Evolutionary conservation across 768 basidiomycete species (phyloP).

Genomic region (Tephrocybe sp.): DNA sequence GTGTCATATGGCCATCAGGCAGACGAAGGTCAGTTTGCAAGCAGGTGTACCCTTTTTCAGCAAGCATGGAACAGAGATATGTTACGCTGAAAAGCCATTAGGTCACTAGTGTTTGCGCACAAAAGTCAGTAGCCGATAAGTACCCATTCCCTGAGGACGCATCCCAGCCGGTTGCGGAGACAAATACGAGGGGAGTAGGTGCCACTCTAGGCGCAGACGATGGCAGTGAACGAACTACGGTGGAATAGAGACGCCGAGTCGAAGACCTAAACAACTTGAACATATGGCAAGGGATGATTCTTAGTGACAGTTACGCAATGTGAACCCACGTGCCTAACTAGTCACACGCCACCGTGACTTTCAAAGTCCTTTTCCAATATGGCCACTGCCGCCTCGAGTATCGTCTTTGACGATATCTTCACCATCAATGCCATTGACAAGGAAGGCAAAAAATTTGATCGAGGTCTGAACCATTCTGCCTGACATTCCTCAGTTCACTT

Average conservation of each 20-base stretch:
- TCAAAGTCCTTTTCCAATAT: constrained; percentile 29
- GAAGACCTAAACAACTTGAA: neutral
- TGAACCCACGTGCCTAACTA: no score
- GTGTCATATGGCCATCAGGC: constrained; percentile 17
- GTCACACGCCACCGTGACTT: constrained; percentile 6
- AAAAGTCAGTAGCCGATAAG: neutral
- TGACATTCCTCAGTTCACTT: neutral
- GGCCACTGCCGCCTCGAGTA: constrained; percentile 62
- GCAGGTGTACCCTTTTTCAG: constrained; percentile 50
- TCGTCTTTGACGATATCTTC: constrained; percentile 95
- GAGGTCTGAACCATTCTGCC: constrained; percentile 59
- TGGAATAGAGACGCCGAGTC: constrained; percentile 25
- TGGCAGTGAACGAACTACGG: constrained; percentile 38
- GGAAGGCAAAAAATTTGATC: constrained; percentile 97
- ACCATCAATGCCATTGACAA: constrained; percentile 80
- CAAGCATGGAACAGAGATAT: constrained; percentile 36
- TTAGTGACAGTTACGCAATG: no score
- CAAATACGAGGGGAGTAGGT: constrained; percentile 54
- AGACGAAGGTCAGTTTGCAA: constrained; percentile 41
- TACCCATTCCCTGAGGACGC: constrained; percentile 37
- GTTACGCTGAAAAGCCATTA: constrained; percentile 29
- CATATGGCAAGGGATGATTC: neutral
- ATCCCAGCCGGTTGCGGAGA: constrained; percentile 50
- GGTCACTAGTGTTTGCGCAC: neutral
- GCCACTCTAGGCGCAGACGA: constrained; percentile 42